Base-by-base conservation (phyloP, 257 asterid genomes). In the Solanum peruvianum region DNA sequence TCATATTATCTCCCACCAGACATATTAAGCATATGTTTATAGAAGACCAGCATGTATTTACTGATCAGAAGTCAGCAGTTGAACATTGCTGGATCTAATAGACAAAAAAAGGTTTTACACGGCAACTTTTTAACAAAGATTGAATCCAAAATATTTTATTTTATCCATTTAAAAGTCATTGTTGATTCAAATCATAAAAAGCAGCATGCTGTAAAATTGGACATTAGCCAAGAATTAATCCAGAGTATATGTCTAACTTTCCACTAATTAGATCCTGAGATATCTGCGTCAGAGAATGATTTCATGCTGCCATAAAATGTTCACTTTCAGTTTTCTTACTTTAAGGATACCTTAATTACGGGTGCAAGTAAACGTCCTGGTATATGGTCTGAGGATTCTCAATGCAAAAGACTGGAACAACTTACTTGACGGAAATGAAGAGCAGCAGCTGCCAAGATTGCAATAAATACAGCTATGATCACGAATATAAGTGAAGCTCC, bases 361-460 rank as follows among this genome's bases (percentile, higher is more conserved):
- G 41, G 71, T 86, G 42, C 45, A 49, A 81, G 45, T 31, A 81
- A 45, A 18, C 1, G 13, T 20, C 85, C 69, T 49, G 45, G 35
- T 29, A 29, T 47, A 81, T 10, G 39, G 69, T 81, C 69, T 18
- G 18, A 49, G 44, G 69, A 81, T 81, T 49, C 66, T 78, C 70
- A 56, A n/a, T 23, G 66, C 69, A 82, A 25, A 39, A 67, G 25
- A 49, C 31, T 29, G 87, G 66, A 39, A 56, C 64, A 82, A 92
- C 96, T 91, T 91, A 94, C 99, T 83, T 95, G 99, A 11, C 98
- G 94, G 87, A 92, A 29, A 84, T 88, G 90, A 89, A 95, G 98
- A 89, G 94, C 95, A 20, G 91, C 91, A 87, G 92, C 92, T 64
- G 93, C 91, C 42, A 87, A 18, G 58, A 92, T 86, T 81, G 98